phyloP scores from a whole-genome alignment of 768 basidiomycete genomes.

The Tulasnella sp. region DNA sequence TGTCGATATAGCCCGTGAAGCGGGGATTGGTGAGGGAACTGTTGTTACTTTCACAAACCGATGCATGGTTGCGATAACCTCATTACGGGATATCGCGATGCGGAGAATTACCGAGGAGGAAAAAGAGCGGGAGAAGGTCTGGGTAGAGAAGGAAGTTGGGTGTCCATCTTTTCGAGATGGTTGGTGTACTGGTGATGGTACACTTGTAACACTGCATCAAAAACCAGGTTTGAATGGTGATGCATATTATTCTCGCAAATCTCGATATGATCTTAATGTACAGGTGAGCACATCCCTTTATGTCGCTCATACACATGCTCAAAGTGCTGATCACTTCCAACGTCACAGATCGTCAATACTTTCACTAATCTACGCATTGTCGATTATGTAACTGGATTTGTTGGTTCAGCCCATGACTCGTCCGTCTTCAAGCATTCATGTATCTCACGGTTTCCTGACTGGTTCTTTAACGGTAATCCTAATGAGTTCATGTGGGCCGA shows the following conservation, averaged over 20 bases:
- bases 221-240: slow-evolving; percentile 26
- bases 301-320: background rate
- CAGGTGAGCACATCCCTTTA: slow-evolving; percentile 22
- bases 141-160: slow-evolving; percentile 25
- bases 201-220: slow-evolving; percentile 24
- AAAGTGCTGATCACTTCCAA: background rate
- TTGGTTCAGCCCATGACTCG: slow-evolving; percentile 29
- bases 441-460: slow-evolving; percentile 21
- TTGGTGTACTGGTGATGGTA: slow-evolving; percentile 30
- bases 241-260: slow-evolving; percentile 28
- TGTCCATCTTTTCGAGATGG: slow-evolving; percentile 26
- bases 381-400: slow-evolving; percentile 27
- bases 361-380: slow-evolving; percentile 25
- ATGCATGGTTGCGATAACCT: slow-evolving; percentile 25
- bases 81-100: slow-evolving; percentile 26
- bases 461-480: slow-evolving; percentile 21
- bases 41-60: slow-evolving; percentile 25
- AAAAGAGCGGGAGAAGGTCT: slow-evolving; percentile 28
- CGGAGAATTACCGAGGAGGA: slow-evolving; percentile 23
- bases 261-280: slow-evolving; percentile 29
- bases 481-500: slow-evolving; percentile 19
- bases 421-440: slow-evolving; percentile 26
- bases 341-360: slow-evolving; percentile 28
- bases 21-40: slow-evolving; percentile 25
- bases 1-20: slow-evolving; percentile 23